Conservation (phyloP, 805 yeast species). For the Metschnikowia peoriensis region DNA sequence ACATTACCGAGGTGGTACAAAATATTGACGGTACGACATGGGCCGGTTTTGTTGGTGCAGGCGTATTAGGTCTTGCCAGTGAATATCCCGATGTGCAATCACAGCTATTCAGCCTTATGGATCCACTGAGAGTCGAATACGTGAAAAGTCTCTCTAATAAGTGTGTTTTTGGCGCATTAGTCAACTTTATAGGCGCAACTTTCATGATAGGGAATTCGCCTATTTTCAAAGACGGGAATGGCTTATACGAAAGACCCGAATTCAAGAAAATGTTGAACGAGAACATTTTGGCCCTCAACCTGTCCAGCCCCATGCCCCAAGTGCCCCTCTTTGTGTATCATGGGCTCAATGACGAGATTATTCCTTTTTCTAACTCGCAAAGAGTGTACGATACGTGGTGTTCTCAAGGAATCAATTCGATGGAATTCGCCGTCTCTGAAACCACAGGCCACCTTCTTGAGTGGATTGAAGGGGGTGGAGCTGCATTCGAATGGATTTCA, state of each 20-base stretch:
- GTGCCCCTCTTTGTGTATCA: slow-evolving; percentile 28
- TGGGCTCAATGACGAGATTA: slow-evolving; percentile 22
- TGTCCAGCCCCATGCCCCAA: slow-evolving; percentile 18
- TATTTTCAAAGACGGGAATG: slow-evolving; percentile 8
- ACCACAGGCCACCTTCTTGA: slow-evolving; percentile 29
- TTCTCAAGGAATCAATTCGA: slow-evolving; percentile 24
- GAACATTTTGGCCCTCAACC: slow-evolving; percentile 8
- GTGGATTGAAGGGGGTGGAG: slow-evolving; percentile 12
- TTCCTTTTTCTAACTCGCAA: slow-evolving; percentile 21
- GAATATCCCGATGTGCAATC: slow-evolving; percentile 30
- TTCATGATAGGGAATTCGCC: slow-evolving; percentile 10
- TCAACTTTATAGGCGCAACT: not conserved
- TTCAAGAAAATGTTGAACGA: slow-evolving; percentile 2
- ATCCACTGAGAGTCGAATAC: not conserved
- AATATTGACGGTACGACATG: slow-evolving; percentile 25
- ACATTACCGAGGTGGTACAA: slow-evolving; percentile 28
- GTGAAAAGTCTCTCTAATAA: not conserved
- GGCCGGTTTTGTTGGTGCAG: slow-evolving; percentile 31
- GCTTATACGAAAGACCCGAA: slow-evolving; percentile 6
- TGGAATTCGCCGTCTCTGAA: slow-evolving; percentile 27
- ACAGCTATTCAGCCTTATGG: not conserved
- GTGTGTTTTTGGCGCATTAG: not conserved
- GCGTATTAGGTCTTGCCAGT: slow-evolving; percentile 29
- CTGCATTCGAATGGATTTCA: slow-evolving; percentile 15
- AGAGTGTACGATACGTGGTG: slow-evolving; percentile 30